phyloP scores from a whole-genome alignment of 2,329 filamentous ascomycete species.

The Alternaria triticimaculans region DNA sequence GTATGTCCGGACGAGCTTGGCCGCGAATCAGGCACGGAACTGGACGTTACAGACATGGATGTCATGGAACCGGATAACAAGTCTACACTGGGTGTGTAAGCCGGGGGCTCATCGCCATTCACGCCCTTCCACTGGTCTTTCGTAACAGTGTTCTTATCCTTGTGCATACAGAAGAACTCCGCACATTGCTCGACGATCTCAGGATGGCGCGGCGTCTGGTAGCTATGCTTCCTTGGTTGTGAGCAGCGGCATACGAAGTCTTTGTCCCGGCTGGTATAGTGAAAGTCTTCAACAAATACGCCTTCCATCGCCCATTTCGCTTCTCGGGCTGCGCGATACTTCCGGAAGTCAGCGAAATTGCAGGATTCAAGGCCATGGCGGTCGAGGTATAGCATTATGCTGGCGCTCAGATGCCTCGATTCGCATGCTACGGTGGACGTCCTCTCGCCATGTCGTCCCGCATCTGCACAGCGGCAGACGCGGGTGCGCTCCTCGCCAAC shows the following conservation, averaged over 20 bases:
- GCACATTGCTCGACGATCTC: slow-evolving; percentile 23
- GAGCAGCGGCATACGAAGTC: slow-evolving; percentile 24
- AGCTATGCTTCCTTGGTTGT: not conserved
- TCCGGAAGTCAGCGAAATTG: not conserved
- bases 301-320: slow-evolving; percentile 3
- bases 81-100: not conserved
- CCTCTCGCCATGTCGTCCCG: slow-evolving; percentile 1
- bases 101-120: slow-evolving; percentile 1
- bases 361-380: slow-evolving; percentile 8
- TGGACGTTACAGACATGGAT: not conserved
- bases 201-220: slow-evolving; percentile 6
- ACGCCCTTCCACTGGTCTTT: slow-evolving; percentile 19
- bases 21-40: not conserved
- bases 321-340: not conserved
- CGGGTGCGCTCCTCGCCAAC: not conserved
- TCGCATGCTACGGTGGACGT: not conserved
- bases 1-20: not conserved
- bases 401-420: slow-evolving; percentile 4
- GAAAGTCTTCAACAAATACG: slow-evolving; percentile 14
- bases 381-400: slow-evolving; percentile 17
- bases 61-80: not conserved
- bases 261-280: slow-evolving; percentile 20
- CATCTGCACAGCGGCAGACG: slow-evolving; percentile 11
- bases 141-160: slow-evolving; percentile 1
- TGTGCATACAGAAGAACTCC: slow-evolving; percentile 15